Percentiles rank a stretch among this genome's conserved stretches.
Evolutionary conservation across 1,139 yeast genomes (phyloP).

Genomic region (Kodamaea anthophila): DNA sequence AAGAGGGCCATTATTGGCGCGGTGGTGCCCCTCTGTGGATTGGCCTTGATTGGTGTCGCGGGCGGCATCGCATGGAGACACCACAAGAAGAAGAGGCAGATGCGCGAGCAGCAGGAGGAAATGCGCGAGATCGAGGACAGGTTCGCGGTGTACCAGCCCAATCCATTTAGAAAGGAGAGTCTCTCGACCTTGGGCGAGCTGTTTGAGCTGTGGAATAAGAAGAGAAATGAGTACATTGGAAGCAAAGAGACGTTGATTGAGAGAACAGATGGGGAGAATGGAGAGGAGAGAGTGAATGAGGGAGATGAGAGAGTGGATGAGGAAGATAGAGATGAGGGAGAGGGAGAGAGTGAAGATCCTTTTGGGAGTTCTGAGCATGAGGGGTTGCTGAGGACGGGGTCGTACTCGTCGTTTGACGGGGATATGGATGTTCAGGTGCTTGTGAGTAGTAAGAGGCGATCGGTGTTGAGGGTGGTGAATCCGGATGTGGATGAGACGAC

Average conservation of each 20-base stretch:
- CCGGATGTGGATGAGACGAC: conserved; percentile 38
- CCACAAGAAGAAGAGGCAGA: conserved; percentile 12
- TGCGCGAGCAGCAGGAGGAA: conserved; percentile 12
- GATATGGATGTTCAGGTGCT: conserved; percentile 66
- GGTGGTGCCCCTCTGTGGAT: conserved; percentile 24
- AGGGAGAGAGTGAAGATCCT: background rate
- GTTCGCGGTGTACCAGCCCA: conserved; percentile 22
- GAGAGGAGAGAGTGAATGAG: no score
- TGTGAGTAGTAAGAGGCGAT: conserved; percentile 64
- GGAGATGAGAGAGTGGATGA: no score
- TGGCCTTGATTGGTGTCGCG: conserved; percentile 10
- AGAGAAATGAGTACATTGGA: conserved; percentile 39
- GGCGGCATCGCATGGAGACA: conserved; percentile 10
- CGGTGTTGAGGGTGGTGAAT: conserved; percentile 57
- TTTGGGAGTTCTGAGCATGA: background rate
- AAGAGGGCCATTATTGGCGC: conserved; percentile 33
- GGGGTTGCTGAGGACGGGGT: conserved; percentile 5
- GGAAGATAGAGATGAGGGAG: conserved; percentile 1
- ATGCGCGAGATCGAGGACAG: conserved; percentile 30
- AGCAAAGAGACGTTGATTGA: conserved; percentile 24
- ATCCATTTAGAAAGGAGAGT: conserved; percentile 25
- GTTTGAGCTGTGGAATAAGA: conserved; percentile 47
- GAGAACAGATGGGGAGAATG: conserved; percentile 2
- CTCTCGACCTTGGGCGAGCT: conserved; percentile 27
- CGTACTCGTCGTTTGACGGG: conserved; percentile 29